Percentiles rank a stretch among this genome's conserved stretches.
Evolutionary conservation across 345 rosid species (phyloP).

Genomic region (Sisymbrium irio): DNA sequence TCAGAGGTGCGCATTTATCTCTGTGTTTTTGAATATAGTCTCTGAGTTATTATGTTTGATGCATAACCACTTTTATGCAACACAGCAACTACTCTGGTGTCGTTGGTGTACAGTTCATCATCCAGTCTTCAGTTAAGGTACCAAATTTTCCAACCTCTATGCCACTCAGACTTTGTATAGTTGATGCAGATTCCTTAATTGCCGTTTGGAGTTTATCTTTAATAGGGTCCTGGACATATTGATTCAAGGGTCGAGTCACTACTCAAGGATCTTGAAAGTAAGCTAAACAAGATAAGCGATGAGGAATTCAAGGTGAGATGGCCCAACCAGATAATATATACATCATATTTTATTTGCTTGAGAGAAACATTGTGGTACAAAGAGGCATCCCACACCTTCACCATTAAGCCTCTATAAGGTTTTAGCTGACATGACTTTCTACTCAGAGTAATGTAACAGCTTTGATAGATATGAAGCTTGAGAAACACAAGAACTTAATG

Average conservation of each 20-base stretch:
- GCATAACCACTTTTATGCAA: neutral
- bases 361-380: neutral
- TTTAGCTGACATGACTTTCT: slow-evolving; percentile 19
- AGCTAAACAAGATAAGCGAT: slow-evolving; percentile 60
- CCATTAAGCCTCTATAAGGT: neutral
- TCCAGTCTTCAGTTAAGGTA: neutral
- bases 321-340: neutral
- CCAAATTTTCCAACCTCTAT: neutral
- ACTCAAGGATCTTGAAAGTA: slow-evolving; percentile 60
- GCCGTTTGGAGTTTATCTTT: neutral
- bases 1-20: neutral
- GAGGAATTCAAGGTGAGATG: slow-evolving; percentile 76
- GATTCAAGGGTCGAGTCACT: slow-evolving; percentile 75
- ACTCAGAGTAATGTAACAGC: slow-evolving; percentile 68
- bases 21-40: neutral
- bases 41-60: neutral
- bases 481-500: slow-evolving; percentile 73
- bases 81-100: neutral
- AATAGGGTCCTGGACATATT: slow-evolving; percentile 69
- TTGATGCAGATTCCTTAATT: neutral
- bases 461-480: slow-evolving; percentile 83
- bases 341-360: neutral
- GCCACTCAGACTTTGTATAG: neutral
- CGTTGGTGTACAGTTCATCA: neutral
- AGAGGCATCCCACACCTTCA: neutral